Evolutionary conservation across 2,329 filamentous ascomycete species (phyloP), one percentile per base, ranked within the genome.

Genomic region (Aspergillus cejpii): DNA sequence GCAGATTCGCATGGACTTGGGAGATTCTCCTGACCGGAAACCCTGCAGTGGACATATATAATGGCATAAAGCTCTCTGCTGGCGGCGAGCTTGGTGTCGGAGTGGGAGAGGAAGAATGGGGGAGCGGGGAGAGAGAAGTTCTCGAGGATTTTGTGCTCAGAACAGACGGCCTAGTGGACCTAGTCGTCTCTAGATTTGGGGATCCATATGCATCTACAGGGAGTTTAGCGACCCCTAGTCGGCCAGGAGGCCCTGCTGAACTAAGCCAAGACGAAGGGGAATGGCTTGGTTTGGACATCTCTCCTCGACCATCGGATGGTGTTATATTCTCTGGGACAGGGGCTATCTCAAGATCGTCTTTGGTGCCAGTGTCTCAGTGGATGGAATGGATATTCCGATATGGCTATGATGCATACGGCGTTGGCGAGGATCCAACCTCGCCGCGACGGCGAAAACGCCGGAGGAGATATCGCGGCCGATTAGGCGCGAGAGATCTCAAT

Each of bases 71-170:
- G 65, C 75, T 98, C 24, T 87, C 90, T 10, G 87, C 85, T 5
- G 89, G 87, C 26, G 91, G 92, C 14, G 91, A 97, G 68, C 78
- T 97, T 20, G 92, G 92, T 12, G 80, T 96, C 37, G 92, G 92
- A 0, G 92, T 97, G 1, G 92, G 92, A 14, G 92, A 97, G 64
- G 92, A 97, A 69, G 87, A 96, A 44, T 84, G 89, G 64, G 91
- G 91, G 3, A 96, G 91, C 62, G 89, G 89, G 24, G 91, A 97
- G 70, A 77, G 91, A 57, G 91, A 94, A 57, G 91, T 97, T 0
- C 73, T 98, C 1, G 91, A 97, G 65, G 88, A 88, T n/a, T 80
- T 95, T 50, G 81, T 88, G 1, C 77, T 76, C 7, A 76, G 86
- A 44, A 86, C 87, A 19, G 84, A 92, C 41, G 92, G 92, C 1